phyloP scores from a whole-genome alignment of 1,284 basidiomycete genomes.

The Trichosporon inkin region DNA sequence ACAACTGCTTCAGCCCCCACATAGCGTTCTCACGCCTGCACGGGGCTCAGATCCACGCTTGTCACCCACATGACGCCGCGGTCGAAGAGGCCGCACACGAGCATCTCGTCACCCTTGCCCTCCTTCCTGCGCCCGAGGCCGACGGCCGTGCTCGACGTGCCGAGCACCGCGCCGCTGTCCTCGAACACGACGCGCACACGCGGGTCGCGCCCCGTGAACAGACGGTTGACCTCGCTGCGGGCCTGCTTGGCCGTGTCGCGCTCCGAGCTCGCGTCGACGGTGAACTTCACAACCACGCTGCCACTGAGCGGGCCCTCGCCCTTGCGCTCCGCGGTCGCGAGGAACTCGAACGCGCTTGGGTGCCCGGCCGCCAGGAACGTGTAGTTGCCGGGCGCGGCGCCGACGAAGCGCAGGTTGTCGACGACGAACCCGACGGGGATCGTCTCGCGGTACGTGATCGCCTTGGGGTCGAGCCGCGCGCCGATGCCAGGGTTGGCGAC shows the following conservation, averaged over 20 bases:
- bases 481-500: not conserved
- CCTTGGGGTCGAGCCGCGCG: not conserved
- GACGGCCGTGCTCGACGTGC: conserved; percentile 8
- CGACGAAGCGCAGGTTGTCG: conserved; percentile 15
- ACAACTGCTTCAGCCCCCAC: too few relatives aligned
- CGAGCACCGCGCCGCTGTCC: conserved; percentile 9
- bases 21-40: not conserved
- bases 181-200: conserved; percentile 12
- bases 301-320: conserved; percentile 1
- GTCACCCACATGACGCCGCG: not conserved
- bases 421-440: conserved; percentile 13
- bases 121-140: not conserved
- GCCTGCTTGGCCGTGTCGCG: not conserved
- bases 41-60: not conserved
- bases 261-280: not conserved
- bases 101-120: not conserved
- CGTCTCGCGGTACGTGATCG: conserved; percentile 12
- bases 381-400: not conserved
- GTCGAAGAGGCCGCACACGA: not conserved
- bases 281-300: conserved; percentile 6
- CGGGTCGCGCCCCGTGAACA: conserved; percentile 12
- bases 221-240: not conserved
- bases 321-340: not conserved
- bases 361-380: conserved; percentile 15
- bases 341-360: conserved; percentile 2